Percentiles rank a stretch among this genome's conserved stretches.
Evolutionary conservation across 495 filamentous ascomycete species (phyloP).

Genomic region (Penicillium dipodomyicola): DNA sequence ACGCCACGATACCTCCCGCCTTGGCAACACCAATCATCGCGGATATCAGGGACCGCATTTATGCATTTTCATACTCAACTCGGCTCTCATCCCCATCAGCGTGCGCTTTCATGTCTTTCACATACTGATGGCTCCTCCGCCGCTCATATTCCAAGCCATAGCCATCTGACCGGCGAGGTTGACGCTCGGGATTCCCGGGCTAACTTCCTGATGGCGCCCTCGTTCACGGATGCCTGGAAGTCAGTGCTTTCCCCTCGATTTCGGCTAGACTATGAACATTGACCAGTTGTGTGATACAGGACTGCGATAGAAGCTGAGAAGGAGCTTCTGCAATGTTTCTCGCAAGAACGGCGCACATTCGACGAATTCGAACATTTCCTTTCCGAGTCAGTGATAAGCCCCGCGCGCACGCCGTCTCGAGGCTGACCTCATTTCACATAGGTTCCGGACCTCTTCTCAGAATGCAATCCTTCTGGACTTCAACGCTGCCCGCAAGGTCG

Average conservation of each 20-base stretch:
- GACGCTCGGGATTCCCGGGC: conserved; percentile 50
- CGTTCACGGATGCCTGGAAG: conserved; percentile 51
- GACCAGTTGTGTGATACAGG: conserved; percentile 28
- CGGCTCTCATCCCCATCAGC: conserved; percentile 9
- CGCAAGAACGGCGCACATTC: conserved; percentile 54
- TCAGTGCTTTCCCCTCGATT: conserved; percentile 31
- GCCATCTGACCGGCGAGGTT: conserved; percentile 55
- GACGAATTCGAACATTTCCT: conserved; percentile 57
- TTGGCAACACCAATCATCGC: conserved; percentile 14
- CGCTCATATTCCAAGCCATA: conserved; percentile 43
- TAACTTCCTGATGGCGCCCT: conserved; percentile 47
- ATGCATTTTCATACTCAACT: conserved; percentile 14
- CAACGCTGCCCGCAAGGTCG: conserved; percentile 58
- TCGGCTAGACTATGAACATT: conserved; percentile 13
- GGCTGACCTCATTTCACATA: conserved; percentile 34
- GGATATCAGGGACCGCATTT: conserved; percentile 4
- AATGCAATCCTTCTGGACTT: conserved; percentile 72
- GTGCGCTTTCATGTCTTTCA: conserved; percentile 7
- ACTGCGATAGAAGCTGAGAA: conserved; percentile 47
- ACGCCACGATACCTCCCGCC: conserved; percentile 12
- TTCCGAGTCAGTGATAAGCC: conserved; percentile 50
- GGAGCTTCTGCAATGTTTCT: conserved; percentile 49
- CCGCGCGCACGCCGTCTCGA: conserved; percentile 22
- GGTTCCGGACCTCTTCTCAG: conserved; percentile 68
- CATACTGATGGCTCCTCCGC: conserved; percentile 47